These are phyloP conservation scores for Parsonsia alboflavescens DNA, from an alignment of 257 asterid species.

Conservation along the genomic window DNA sequence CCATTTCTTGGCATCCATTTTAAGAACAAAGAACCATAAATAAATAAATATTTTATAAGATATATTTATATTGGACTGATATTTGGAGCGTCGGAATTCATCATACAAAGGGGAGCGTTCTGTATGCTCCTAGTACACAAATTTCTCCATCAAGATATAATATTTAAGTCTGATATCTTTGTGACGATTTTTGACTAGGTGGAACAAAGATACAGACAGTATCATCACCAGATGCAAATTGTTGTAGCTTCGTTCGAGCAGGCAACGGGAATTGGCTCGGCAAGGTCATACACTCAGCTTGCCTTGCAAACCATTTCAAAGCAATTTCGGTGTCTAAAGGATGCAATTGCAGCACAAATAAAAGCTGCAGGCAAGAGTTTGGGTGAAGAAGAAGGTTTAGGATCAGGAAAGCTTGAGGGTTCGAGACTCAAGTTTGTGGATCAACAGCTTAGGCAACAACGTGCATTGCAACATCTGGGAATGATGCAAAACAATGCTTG, in stretches of 20 bases:
- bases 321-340: slow-evolving; percentile 60
- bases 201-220: slow-evolving; percentile 61
- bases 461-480: slow-evolving; percentile 55
- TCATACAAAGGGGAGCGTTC: too few relatives aligned
- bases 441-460: slow-evolving; percentile 44
- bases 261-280: slow-evolving; percentile 63
- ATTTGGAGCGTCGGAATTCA: too few relatives aligned
- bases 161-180: not conserved
- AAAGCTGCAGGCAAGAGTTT: slow-evolving; percentile 39
- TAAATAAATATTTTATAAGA: too few relatives aligned
- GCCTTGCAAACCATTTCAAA: slow-evolving; percentile 58
- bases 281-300: slow-evolving; percentile 51
- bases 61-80: too few relatives aligned
- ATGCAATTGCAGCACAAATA: slow-evolving; percentile 49
- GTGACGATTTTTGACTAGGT: slow-evolving; percentile 30
- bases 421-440: slow-evolving; percentile 47
- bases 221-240: slow-evolving; percentile 60
- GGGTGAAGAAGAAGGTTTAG: slow-evolving; percentile 36
- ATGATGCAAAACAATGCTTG: slow-evolving; percentile 62
- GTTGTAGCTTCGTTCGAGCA: slow-evolving; percentile 52
- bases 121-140: too few relatives aligned
- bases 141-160: too few relatives aligned
- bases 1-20: too few relatives aligned
- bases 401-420: slow-evolving; percentile 32
- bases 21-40: too few relatives aligned